Evolutionary conservation across 2,329 filamentous ascomycete species (phyloP), one percentile per base, ranked within the genome.

Genomic region (Diplodia intermedia): DNA sequence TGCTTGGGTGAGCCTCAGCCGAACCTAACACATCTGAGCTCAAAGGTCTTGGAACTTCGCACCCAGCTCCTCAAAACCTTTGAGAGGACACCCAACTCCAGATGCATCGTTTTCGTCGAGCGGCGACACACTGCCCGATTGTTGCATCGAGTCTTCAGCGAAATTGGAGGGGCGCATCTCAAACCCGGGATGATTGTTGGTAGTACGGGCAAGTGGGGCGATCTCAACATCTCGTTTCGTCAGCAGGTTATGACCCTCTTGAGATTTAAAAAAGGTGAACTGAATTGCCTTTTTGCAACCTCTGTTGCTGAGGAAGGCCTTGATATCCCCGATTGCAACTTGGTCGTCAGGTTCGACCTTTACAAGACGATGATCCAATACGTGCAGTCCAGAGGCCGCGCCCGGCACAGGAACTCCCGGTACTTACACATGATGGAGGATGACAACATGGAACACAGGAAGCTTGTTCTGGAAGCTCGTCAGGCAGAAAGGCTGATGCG

Each of bases 311-410:
- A 90, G 74, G 88, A 90, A 78, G 88, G 88, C 0, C 82, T 90
- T 8, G 88, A 90, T 73, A 88, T 90, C 26, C 87, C 87, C 4
- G 86, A 88, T 69, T 90, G 88, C 78, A 90, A 90, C 71, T 76
- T 90, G n/a, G 85, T 90, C 12, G 79, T 90, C 31, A 83, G 94
- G 2, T 99, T 97, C 74, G 93, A 98, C 75, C 85, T 97, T 2
- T 97, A 93, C 79, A 85, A 86, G 12, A 97, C 94, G 0, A 89
- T 97, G 78, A 98, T 98, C 65, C 92, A 97, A 75, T 98, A 97
- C 75, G 89, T 98, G 23, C 95, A 99, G 77, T 97, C 94, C 15
- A 88, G 93, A 70, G 95, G 95, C 0, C 88, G 95, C 66, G 95
- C 95, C 14, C 87, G 95, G 49, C 91, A 93, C 73, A 78, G 81